phyloP scores from a whole-genome alignment of 2,329 filamentous ascomycete species.

The Xylaria polymorpha region DNA sequence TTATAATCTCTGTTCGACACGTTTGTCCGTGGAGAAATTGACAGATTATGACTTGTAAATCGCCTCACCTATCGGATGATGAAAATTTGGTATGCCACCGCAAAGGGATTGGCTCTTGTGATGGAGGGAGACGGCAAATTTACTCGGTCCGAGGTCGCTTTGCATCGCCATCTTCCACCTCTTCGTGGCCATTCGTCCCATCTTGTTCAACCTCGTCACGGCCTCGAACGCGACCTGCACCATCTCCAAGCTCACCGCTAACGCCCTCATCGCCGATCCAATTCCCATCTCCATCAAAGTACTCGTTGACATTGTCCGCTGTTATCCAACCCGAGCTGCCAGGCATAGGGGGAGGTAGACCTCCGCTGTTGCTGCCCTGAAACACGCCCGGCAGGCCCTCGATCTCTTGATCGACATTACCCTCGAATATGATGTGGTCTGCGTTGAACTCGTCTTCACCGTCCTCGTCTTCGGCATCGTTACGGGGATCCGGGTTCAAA shows the following conservation, averaged over 20 bases:
- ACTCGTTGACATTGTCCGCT: conserved; percentile 88
- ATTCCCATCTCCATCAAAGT: conserved; percentile 83
- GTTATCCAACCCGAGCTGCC: conserved; percentile 89
- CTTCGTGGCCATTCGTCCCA: conserved; percentile 57
- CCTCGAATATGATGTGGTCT: conserved; percentile 69
- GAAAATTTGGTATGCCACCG: neutral
- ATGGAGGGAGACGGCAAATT: neutral
- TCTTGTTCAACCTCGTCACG: conserved; percentile 65
- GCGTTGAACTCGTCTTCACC: conserved; percentile 56
- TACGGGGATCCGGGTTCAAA: conserved; percentile 76
- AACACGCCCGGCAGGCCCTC: conserved; percentile 69
- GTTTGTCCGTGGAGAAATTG: conserved; percentile 3
- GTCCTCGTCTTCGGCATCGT: conserved; percentile 68
- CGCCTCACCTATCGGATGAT: conserved; percentile 4
- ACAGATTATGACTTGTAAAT: conserved; percentile 4
- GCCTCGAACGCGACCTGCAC: conserved; percentile 68
- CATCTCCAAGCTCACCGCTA: conserved; percentile 69
- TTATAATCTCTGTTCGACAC: neutral
- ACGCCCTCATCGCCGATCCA: conserved; percentile 68
- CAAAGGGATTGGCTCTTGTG: neutral
- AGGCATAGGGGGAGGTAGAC: conserved; percentile 74
- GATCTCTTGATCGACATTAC: conserved; percentile 59
- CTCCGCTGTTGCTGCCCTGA: conserved; percentile 59
- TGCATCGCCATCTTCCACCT: conserved; percentile 52
- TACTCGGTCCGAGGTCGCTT: conserved; percentile 51